A percentile compares a stretch with the other conserved stretches of the same genome.
phyloP scores from a whole-genome alignment of 139 green algal species.

The Chlamydomonas sp. region DNA sequence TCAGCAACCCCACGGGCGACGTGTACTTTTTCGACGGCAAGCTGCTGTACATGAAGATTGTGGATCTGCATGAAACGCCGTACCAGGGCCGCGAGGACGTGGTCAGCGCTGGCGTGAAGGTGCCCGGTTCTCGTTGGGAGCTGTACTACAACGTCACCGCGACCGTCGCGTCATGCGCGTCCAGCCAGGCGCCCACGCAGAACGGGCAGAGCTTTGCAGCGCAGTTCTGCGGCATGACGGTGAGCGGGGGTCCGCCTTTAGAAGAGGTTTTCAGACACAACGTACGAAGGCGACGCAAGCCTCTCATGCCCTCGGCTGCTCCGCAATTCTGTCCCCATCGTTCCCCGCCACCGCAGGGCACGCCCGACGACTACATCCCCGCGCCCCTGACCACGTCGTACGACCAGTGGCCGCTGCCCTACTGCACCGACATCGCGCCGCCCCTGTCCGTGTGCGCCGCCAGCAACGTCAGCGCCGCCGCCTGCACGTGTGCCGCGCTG shows the following conservation, averaged over 20 bases:
- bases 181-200: neutral
- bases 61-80: neutral
- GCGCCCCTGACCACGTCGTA: neutral
- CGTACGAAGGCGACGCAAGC: neutral
- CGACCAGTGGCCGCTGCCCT: neutral
- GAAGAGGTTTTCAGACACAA: no score
- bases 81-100: no score
- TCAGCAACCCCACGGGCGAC: neutral
- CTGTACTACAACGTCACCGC: no score
- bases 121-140: no score
- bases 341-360: neutral
- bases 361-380: neutral
- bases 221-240: neutral
- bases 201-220: neutral
- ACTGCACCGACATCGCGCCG: neutral
- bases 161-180: no score
- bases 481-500: neutral
- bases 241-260: neutral
- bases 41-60: neutral
- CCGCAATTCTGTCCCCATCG: no score
- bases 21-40: conserved; percentile 6
- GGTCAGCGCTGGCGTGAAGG: no score
- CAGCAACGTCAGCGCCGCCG: neutral
- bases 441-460: neutral
- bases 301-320: no score